Percentiles rank a stretch among this genome's conserved stretches.
These are phyloP conservation scores for Xanthoconium separans DNA, from an alignment of 1,284 basidiomycete genomes.

Conservation along the genomic window DNA sequence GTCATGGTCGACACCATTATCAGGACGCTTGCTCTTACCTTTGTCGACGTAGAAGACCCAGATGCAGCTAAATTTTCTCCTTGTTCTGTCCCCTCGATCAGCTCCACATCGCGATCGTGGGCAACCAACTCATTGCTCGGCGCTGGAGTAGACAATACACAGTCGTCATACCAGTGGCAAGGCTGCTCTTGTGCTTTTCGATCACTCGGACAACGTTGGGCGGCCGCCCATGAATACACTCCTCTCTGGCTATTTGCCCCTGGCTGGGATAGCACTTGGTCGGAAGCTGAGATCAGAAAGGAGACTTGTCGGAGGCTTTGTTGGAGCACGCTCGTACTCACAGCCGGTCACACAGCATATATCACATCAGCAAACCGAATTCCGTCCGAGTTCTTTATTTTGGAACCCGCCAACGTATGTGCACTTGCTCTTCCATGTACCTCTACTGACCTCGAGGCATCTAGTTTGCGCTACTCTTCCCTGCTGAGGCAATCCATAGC, in stretches of 20 bases:
- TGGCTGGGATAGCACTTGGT: conserved; percentile 58
- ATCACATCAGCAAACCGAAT: conserved; percentile 44
- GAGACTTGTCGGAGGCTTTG: conserved; percentile 72
- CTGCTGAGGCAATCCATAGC: conserved; percentile 57
- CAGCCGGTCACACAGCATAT: conserved; percentile 64
- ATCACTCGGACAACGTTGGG: conserved; percentile 53
- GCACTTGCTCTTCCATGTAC: neutral
- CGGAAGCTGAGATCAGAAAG: conserved; percentile 61
- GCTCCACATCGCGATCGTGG: conserved; percentile 13
- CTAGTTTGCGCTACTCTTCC: conserved; percentile 68
- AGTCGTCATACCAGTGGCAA: conserved; percentile 3
- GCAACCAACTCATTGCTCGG: neutral
- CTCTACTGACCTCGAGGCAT: conserved; percentile 2
- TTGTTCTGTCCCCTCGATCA: conserved; percentile 39
- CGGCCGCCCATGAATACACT: conserved; percentile 47
- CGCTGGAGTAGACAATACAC: neutral
- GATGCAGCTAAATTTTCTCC: conserved; percentile 47
- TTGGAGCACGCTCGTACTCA: conserved; percentile 65
- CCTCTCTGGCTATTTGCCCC: conserved; percentile 65
- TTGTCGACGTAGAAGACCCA: conserved; percentile 43
- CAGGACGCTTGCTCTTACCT: conserved; percentile 53
- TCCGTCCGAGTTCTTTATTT: conserved; percentile 53
- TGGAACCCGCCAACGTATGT: conserved; percentile 67
- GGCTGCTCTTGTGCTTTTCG: conserved; percentile 55
- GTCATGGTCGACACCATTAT: conserved; percentile 66